Evolutionary conservation across 345 rosid species (phyloP), one percentile per base, ranked within the genome.

Genomic region (Corchorus capsularis): DNA sequence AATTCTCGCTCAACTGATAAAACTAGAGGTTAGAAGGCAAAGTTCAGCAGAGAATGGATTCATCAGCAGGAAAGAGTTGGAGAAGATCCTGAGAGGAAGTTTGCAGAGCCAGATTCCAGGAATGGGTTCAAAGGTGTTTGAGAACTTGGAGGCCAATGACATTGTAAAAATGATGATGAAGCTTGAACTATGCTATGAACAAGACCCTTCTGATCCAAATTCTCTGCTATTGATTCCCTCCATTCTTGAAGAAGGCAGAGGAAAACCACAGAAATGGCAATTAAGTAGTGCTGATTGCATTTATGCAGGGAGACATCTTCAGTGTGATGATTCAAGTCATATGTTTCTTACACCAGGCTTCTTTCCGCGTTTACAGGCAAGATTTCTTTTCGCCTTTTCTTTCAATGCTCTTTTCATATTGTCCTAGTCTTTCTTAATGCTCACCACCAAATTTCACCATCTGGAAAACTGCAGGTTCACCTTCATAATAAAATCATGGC

Each of bases 211-310:
- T 13, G 86, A 82, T 83, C 89, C 92, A 46, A 82, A 91, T 78
- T 93, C 96, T 68, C 83, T 82, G 22, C 77, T 96, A 19, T 77
- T 93, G 72, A 90, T 96, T 72, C 96, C 98, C 37, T 92, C 94
- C 5, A 89, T 92, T 79, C 99, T 96, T n/a, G 94, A 96, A 85
- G 96, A 96, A 82, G 88, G 97, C 75, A 85, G 99, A 88, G 96
- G 94, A 65, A 93, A 83, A 84, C 83, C 87, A 19, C 99, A 89
- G 87, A 89, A 82, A 76, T 93, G 99, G 99, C 96, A 77, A 79
- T 63, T 87, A 62, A 86, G 81, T 57, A 37, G 86, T 72, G 80
- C 86, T 2, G 93, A 89, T 73, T 85, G 87, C 78, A 47, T 93
- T 75, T 91, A 84, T 71, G 82, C 89, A 1, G 97, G 99, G 52